Evolutionary conservation across 1,284 basidiomycete genomes (phyloP).

Genomic region (Fomitopsis schrenkii): DNA sequence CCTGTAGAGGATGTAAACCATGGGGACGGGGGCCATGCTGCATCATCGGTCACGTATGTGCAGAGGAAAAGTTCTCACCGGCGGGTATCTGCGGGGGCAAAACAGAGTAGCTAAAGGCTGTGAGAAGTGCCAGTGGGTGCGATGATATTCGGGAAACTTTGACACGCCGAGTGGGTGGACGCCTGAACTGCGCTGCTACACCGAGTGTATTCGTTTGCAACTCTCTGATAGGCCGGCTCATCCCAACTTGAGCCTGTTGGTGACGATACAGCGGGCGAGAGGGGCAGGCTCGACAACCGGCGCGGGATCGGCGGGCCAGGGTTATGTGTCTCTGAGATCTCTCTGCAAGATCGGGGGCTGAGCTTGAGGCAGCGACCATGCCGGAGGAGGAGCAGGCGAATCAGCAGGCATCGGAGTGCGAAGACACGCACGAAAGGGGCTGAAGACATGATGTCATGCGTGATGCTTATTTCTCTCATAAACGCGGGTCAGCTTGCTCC

Average conservation of each 20-base stretch:
- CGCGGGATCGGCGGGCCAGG: background rate
- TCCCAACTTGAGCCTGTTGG: background rate
- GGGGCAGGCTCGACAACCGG: background rate
- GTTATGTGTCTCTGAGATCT: background rate
- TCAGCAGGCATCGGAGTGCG: background rate
- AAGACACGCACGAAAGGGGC: background rate
- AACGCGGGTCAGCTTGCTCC: background rate
- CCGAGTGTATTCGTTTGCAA: background rate
- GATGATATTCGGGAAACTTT: background rate
- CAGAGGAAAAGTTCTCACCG: background rate
- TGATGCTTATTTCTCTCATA: conserved; percentile 3
- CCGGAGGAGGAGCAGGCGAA: background rate
- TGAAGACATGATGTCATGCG: conserved; percentile 3
- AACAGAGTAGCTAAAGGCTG: background rate
- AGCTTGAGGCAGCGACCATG: background rate
- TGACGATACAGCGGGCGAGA: background rate
- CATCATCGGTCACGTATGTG: background rate
- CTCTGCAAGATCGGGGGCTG: background rate
- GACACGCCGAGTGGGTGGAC: background rate
- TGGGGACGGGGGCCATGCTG: background rate
- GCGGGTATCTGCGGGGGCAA: background rate
- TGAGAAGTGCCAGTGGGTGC: background rate
- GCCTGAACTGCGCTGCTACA: background rate
- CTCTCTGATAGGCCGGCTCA: background rate
- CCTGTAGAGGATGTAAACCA: background rate